Base-by-base conservation (phyloP, 2,329 filamentous ascomycete genomes). In the Claviceps fusiformis region DNA sequence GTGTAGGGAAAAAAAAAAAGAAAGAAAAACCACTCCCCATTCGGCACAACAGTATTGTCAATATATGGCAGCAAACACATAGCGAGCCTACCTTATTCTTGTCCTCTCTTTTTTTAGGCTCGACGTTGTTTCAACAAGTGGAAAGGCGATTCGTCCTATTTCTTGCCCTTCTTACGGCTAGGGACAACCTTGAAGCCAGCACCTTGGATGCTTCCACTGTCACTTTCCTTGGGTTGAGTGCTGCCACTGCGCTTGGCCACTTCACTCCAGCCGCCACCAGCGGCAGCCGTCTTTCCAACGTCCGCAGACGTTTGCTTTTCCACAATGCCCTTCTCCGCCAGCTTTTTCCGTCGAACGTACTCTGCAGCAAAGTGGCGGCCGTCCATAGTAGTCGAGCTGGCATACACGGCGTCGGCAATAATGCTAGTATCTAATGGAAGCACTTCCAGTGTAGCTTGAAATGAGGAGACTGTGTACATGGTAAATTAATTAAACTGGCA, bases 331-430 rank as follows among this genome's bases (percentile, higher is more conserved):
- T 91, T 93, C 62, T 97, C 92, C 0, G 93, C 92, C 1, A 95
- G 81, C 76, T 87, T 95, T 73, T 91, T 92, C 63, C 92, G 90
- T 39, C 91, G 87, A 57, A 97, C 81, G 65, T 93, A 98, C 69
- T 98, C 93, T 57, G 95, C 88, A 0, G 89, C 90, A 65, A 97
- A 97, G 65, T 95, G 89, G 52, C 87, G 86, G 0, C 89, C 90
- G 65, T 98, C 90, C 70, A 98, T 88, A 0, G 91, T 95, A 63
- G 85, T 86, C 2, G 89, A 95, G 67, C 83, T 86, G 56, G 82
- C 82, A 70, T 97, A 95, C 27, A 97, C 86, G 9, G 87, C 87
- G 66, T 97, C 93, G 13, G 89, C 87, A 62, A 98, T 91, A 62
- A 97, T 80, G 57, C 87, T 82, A 15, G 81, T 75, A 56, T 96